Base-by-base conservation (phyloP, 2,329 filamentous ascomycete species). In the Diaporthe ampelina region DNA sequence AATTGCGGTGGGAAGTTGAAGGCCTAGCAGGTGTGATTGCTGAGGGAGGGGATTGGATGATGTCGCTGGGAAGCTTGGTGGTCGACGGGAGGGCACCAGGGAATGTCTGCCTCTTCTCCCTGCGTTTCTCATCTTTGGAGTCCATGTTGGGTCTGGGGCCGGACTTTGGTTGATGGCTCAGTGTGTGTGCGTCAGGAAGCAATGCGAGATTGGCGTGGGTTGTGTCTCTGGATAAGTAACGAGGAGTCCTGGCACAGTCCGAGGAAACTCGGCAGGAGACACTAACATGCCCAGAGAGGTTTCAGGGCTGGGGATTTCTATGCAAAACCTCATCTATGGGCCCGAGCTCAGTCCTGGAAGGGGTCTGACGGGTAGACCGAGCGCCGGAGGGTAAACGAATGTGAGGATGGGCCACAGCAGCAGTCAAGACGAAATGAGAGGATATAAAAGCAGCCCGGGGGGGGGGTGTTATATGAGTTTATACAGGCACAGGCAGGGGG, bases 1-100 rank as follows among this genome's bases (percentile, higher is more conserved):
- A 72, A 24, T 21, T 54, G n/a, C 70, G 48, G 57, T 59, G 37
- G 1, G 65, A 48, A 10, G 45, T 35, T 26, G 70, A 40, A n/a
- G 61, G 65, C 17, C 45, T 72, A 21, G 57, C 6, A 9, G 59
- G 24, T 32, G 58, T 29, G 37, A 29, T 35, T 11, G 59, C 37
- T 37, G 68, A 32, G 29, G 63, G 63, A 11, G 70, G 58, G 19
- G 65, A n/a, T 15, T 58, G 29, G 24, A 71, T 29, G 7, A 7
- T 58, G 43, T 40, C 63, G 72, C 43, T 79, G 35, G 45, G 35
- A 19, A 43, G 32, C 35, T 24, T 56, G 45, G 48, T 32, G 35
- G 69, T n/a, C 43, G 70, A 29, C 15, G 57, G 19, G 17, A 52
- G 4, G 45, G 40, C 50, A 19, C 43, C 35, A 6, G 57, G 48